Conservation (phyloP, 164 flowering plant species). For the Dillenia suffruticosa region DNA sequence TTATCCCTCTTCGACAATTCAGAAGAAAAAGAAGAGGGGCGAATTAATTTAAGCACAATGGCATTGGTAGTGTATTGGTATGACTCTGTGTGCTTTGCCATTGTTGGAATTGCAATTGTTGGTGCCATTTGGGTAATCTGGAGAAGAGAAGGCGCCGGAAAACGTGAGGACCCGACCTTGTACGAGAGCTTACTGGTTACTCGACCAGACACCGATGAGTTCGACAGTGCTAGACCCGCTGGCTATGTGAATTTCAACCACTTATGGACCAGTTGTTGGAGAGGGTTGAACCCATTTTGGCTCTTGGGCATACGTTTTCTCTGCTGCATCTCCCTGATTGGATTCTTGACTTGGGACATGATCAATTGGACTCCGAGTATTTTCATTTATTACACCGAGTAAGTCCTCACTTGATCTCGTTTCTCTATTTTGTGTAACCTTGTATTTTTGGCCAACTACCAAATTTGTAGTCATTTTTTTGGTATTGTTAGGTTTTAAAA, state of each 20-base stretch:
- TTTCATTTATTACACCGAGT: constrained; percentile 75
- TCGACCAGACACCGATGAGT: constrained; percentile 15
- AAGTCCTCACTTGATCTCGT: constrained; percentile 5
- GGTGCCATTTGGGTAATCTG: constrained; percentile 38
- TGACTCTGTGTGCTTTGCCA: constrained; percentile 53
- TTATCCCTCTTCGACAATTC: too few relatives aligned
- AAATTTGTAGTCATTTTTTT: not conserved
- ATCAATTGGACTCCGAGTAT: constrained; percentile 27
- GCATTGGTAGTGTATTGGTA: constrained; percentile 50
- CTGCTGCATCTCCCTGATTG: constrained; percentile 27
- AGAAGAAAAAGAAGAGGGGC: too few relatives aligned
- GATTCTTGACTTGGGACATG: constrained; percentile 47
- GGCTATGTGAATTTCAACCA: constrained; percentile 31
- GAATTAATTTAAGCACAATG: constrained; percentile 19
- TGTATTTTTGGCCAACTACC: not conserved
- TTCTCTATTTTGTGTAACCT: not conserved
- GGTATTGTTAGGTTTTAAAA: too few relatives aligned
- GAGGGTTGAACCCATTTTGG: constrained; percentile 54
- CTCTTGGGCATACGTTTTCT: constrained; percentile 37
- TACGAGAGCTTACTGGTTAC: constrained; percentile 36
- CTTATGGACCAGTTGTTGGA: constrained; percentile 68
- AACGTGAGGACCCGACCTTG: constrained; percentile 11
- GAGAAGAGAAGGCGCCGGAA: constrained; percentile 24
- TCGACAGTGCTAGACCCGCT: constrained; percentile 5
- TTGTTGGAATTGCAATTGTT: constrained; percentile 32